phyloP scores from a whole-genome alignment of 371 early-diverging fungal genomes.

The Apophysomyces variabilis region DNA sequence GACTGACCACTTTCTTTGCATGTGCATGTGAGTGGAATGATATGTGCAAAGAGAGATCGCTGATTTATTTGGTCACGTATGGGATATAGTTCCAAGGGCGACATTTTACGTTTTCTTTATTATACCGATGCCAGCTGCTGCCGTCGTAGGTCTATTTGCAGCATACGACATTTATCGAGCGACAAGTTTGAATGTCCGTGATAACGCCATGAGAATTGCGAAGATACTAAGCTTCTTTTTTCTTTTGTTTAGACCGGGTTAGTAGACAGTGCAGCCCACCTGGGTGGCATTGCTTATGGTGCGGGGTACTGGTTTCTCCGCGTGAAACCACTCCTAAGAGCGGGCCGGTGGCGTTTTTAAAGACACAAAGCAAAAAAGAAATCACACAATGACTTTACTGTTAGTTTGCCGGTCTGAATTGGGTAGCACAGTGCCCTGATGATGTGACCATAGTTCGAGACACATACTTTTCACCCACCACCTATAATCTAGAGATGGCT shows the following conservation, averaged over 20 bases:
- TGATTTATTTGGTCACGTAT: not conserved
- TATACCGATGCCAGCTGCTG: conserved; percentile 61
- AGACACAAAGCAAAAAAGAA: not conserved
- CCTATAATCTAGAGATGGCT: not conserved
- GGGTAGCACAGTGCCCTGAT: not conserved
- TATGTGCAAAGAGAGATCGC: not conserved
- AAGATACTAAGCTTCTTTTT: not conserved
- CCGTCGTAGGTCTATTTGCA: conserved; percentile 50
- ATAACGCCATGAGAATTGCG: not conserved
- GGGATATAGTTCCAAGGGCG: conserved; percentile 45
- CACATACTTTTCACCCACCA: not conserved
- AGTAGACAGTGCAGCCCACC: conserved; percentile 62
- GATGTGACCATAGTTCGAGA: not conserved
- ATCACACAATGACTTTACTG: not conserved
- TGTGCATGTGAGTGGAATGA: conserved; percentile 47
- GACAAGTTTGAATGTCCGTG: conserved; percentile 37
- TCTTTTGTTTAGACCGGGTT: conserved; percentile 34
- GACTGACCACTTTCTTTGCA: conserved; percentile 50
- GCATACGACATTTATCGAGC: conserved; percentile 49
- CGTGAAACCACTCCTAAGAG: conserved; percentile 48
- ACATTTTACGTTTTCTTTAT: conserved; percentile 62
- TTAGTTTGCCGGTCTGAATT: not conserved
- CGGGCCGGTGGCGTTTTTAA: conserved; percentile 36
- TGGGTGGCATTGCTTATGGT: conserved; percentile 64
- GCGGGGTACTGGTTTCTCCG: conserved; percentile 56